phyloP scores from a whole-genome alignment of 225 moss, liverwort and hornwort genomes.

The Ulota crispa region DNA sequence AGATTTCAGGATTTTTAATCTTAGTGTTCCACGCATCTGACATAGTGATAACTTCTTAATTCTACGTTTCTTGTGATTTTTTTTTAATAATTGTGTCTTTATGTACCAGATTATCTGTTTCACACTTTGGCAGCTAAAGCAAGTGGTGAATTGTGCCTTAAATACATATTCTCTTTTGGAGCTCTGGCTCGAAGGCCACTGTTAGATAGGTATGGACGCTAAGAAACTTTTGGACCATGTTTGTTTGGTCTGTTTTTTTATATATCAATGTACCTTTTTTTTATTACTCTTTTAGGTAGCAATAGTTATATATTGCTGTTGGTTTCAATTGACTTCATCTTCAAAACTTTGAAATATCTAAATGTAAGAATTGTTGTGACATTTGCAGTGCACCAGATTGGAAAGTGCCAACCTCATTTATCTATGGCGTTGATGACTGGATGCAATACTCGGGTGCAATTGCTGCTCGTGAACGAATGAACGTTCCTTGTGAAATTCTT shows the following conservation, averaged over 20 bases:
- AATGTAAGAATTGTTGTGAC: background rate
- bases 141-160: conserved; percentile 93
- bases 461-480: conserved; percentile 62
- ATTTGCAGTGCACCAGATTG: conserved; percentile 75
- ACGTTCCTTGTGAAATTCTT: conserved; percentile 76
- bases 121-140: conserved; percentile 94
- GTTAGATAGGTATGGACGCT: conserved; percentile 63
- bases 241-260: background rate
- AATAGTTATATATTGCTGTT: background rate
- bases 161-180: conserved; percentile 88
- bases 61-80: background rate
- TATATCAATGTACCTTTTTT: background rate
- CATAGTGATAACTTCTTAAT: background rate
- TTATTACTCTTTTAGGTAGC: background rate
- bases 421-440: conserved; percentile 89
- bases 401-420: conserved; percentile 92
- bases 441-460: conserved; percentile 76
- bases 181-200: conserved; percentile 80
- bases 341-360: background rate
- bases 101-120: conserved; percentile 82
- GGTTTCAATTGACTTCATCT: background rate
- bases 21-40: background rate
- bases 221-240: background rate
- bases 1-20: background rate
- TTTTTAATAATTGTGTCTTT: background rate